Evolutionary conservation across 768 basidiomycete species (phyloP), one percentile per base, ranked within the genome.

Genomic region (Panaeolus cyanescens): DNA sequence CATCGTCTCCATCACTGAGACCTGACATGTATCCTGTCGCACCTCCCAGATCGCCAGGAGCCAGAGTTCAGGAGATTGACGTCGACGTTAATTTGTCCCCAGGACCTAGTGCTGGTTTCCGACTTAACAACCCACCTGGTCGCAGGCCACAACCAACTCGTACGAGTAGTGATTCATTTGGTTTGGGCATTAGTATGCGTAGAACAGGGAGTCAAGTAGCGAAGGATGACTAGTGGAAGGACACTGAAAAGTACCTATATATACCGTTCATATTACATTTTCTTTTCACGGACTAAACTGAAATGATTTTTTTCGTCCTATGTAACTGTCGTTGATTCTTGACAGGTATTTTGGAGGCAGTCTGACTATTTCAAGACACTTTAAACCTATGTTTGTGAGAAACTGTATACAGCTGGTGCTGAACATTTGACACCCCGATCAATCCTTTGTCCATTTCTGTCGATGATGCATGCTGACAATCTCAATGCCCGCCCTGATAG

Each of bases 121-220:
- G 71, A 32, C 71, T 85, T 15, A 71, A 72, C 37, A 70, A 76
- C 4, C 82, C 82, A 19, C 81, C 85, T 8, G 75, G 77, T 61
- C 68, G 71, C 36, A 58, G 56, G 31, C 60, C 64, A 40, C 61
- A 62, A 25, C 61, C 60, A 6, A 60, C 59, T 32, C 71, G 70
- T 9, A 54, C 66, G 31, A 68, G 67, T n/a, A 67, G 72, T 28
- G 69, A 69, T 53, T 64, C 67, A 30, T 66, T 68, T 22, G 67
- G 72, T 19, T 55, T 71, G 28, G 74, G 71, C 1, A 61, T 75
- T 17, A 74, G 71, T 34, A 55, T 77, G 40, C 70, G 75, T 59
- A 71, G 69, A 55, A 66, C 67, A 34, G 9, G 54, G 39, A 19
- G 15, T 55, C 37, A 40, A 19, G 28, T 36, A 40, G 54, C 54